A percentile compares a stretch with the other conserved stretches of the same genome.
phyloP scores from a whole-genome alignment of 441 rosid genomes.

The Erodium moschatum region DNA sequence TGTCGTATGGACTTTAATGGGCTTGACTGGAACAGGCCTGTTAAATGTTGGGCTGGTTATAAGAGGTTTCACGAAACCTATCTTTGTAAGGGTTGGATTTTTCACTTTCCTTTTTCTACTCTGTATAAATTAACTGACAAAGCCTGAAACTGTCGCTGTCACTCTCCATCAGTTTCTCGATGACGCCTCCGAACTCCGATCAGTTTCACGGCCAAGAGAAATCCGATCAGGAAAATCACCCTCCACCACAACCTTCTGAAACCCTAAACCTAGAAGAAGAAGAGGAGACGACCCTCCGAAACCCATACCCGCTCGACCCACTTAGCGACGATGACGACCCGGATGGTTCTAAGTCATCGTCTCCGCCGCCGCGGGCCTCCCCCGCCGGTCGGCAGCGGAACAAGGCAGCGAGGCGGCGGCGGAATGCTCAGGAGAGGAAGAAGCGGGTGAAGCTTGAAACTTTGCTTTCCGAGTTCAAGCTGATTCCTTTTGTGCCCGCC shows the following conservation, averaged over 20 bases:
- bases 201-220: not conserved
- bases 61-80: too few species aligned
- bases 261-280: conserved; percentile 18
- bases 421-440: conserved; percentile 31
- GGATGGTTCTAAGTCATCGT: not conserved
- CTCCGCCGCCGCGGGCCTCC: not conserved
- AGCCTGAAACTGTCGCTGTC: too few species aligned
- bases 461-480: conserved; percentile 36
- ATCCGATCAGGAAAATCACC: not conserved
- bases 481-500: conserved; percentile 51
- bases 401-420: conserved; percentile 20
- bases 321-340: not conserved
- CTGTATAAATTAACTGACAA: too few species aligned
- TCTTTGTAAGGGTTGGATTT: too few species aligned
- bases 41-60: too few species aligned
- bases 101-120: too few species aligned
- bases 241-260: not conserved
- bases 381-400: conserved; percentile 27
- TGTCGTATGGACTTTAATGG: too few species aligned
- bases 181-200: too few species aligned
- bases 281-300: not conserved
- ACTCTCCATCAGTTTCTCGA: too few species aligned
- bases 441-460: conserved; percentile 36
- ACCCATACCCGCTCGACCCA: not conserved
- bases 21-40: too few species aligned